phyloP scores from a whole-genome alignment of 2,329 filamentous ascomycete species.

The Monilinia laxa region DNA sequence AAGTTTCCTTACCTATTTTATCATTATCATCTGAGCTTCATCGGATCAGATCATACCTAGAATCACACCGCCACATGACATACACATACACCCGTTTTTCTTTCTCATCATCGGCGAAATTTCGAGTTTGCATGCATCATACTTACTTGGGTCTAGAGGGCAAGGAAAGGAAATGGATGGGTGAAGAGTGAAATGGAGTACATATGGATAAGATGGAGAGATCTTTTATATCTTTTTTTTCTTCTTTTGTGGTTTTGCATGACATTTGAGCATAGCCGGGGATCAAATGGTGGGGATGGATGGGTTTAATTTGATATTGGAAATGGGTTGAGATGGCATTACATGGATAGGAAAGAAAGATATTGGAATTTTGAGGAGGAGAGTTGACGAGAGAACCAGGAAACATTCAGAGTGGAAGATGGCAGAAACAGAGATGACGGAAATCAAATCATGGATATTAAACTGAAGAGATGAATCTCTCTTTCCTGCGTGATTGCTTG shows the following conservation, averaged over 20 bases:
- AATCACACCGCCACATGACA: not conserved
- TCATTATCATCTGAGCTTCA: not conserved
- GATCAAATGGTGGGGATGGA: not conserved
- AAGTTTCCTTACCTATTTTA: not conserved
- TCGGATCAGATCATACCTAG: not conserved
- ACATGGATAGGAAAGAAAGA: not conserved
- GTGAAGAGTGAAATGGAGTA: not conserved
- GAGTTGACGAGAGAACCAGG: not conserved
- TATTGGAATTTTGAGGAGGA: not conserved
- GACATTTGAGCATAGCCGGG: not conserved
- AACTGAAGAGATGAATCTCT: not conserved
- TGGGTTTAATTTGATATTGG: slow-evolving; percentile 14
- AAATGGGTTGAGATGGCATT: not conserved
- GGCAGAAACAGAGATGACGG: not conserved
- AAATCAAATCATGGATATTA: not conserved
- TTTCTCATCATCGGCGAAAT: not conserved
- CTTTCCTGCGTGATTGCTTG: not conserved
- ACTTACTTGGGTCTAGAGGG: not conserved
- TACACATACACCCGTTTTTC: not conserved
- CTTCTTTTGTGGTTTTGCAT: not conserved
- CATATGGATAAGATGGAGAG: not conserved
- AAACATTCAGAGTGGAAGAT: not conserved
- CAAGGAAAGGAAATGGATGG: not conserved
- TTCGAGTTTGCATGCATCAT: not conserved
- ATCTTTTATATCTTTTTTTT: not conserved